Conservation (phyloP, 345 rosid genomes). For the Mallotus nudiflorus region DNA sequence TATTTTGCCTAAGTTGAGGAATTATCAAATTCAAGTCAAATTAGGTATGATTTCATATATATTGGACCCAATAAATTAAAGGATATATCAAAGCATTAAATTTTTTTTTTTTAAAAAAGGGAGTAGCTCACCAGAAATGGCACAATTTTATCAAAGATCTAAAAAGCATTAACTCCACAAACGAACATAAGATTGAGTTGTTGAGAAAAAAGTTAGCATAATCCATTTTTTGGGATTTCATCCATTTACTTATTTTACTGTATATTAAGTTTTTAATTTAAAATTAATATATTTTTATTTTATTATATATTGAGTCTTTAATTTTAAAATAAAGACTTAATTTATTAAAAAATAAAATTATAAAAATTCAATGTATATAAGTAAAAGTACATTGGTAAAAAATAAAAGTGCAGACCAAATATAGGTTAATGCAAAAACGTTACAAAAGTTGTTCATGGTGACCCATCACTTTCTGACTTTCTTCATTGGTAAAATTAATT, state of each 20-base stretch:
- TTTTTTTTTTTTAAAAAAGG: not conserved
- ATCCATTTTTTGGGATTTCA: too few species aligned
- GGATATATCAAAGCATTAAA: not conserved
- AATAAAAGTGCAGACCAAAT: too few species aligned
- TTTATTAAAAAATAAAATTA: too few species aligned
- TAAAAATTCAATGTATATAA: too few species aligned
- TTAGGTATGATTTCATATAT: not conserved
- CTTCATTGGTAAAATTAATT: not conserved
- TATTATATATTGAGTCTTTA: too few species aligned
- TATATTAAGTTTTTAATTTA: too few species aligned
- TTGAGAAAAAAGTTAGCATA: slow-evolving; percentile 12
- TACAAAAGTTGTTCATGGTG: too few species aligned
- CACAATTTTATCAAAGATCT: not conserved
- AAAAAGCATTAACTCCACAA: accelerated
- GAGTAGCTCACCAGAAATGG: slow-evolving; percentile 21
- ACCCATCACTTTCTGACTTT: not conserved
- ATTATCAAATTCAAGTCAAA: not conserved
- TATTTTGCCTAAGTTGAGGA: not conserved
- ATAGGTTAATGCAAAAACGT: too few species aligned
- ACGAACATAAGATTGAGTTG: not conserved
- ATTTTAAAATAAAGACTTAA: too few species aligned
- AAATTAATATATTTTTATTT: too few species aligned
- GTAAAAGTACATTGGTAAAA: too few species aligned
- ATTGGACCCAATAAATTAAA: not conserved
- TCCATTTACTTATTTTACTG: too few species aligned